A percentile compares a stretch with the other conserved stretches of the same genome.
Evolutionary conservation across 495 filamentous ascomycete genomes (phyloP).

Genomic region (Recurvomyces mirabilis): DNA sequence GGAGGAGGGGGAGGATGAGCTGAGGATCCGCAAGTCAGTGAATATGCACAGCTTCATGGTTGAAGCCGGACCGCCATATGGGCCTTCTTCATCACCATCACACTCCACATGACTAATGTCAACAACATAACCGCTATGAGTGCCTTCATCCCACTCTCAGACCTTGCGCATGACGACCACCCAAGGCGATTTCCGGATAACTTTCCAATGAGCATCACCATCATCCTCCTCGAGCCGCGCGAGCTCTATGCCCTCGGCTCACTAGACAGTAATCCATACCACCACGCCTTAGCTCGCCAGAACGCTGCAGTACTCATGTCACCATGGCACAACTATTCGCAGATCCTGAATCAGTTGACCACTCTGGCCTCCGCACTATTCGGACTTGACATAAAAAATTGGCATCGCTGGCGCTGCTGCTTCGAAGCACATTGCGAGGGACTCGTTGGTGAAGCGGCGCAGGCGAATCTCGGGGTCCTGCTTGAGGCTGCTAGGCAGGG

Average conservation of each 20-base stretch:
- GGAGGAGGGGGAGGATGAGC: slow-evolving; percentile 6
- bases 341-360: not conserved
- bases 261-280: not conserved
- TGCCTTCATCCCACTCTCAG: not conserved
- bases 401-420: not conserved
- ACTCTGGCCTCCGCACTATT: not conserved
- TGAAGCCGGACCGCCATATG: no score
- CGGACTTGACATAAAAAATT: not conserved
- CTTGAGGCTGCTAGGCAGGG: not conserved
- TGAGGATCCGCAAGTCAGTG: not conserved
- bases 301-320: not conserved
- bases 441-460: not conserved
- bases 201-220: not conserved
- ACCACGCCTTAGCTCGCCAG: not conserved
- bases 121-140: not conserved
- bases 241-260: not conserved
- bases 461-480: not conserved
- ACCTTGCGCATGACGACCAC: not conserved
- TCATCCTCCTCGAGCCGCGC: not conserved
- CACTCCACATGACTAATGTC: not conserved
- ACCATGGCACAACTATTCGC: not conserved
- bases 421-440: not conserved
- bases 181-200: not conserved
- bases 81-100: not conserved
- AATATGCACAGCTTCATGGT: not conserved